Evolutionary conservation across 495 filamentous ascomycete genomes (phyloP).

Genomic region (Penicillium coprophilum): DNA sequence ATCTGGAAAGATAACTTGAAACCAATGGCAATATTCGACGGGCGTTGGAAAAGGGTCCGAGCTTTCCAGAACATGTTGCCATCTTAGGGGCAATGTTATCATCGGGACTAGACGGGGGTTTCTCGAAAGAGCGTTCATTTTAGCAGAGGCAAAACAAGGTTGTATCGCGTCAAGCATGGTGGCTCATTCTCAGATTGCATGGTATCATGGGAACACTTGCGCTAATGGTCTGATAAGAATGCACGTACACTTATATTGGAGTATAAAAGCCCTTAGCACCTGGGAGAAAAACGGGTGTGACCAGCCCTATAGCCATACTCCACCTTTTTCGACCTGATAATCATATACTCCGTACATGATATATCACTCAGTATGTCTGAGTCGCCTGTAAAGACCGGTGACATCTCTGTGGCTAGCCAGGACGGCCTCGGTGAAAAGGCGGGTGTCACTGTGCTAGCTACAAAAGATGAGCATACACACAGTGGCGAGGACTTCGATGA

Average conservation of each 20-base stretch:
- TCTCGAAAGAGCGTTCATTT: neutral
- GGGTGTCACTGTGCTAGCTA: neutral
- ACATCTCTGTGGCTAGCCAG: neutral
- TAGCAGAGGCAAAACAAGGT: too few relatives aligned
- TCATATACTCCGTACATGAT: neutral
- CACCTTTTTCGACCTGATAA: neutral
- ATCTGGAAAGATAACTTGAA: neutral
- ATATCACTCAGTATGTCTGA: neutral
- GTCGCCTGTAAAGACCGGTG: neutral
- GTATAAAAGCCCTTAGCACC: neutral
- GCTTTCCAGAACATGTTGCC: neutral
- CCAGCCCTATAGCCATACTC: neutral
- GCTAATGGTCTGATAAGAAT: neutral
- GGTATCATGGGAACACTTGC: neutral
- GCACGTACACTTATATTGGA: neutral
- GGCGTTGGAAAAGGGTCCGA: neutral
- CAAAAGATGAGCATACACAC: neutral
- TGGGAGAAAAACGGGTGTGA: neutral
- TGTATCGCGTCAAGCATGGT: neutral
- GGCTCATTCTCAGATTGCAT: neutral
- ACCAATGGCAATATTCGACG: neutral
- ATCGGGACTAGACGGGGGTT: neutral
- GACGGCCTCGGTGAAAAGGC: neutral
- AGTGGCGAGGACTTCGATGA: neutral
- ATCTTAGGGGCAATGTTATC: slow-evolving; percentile 2